Evolutionary conservation across 2,329 filamentous ascomycete species (phyloP), one percentile per base, ranked within the genome.

Genomic region (Botryosphaeria dothidea): DNA sequence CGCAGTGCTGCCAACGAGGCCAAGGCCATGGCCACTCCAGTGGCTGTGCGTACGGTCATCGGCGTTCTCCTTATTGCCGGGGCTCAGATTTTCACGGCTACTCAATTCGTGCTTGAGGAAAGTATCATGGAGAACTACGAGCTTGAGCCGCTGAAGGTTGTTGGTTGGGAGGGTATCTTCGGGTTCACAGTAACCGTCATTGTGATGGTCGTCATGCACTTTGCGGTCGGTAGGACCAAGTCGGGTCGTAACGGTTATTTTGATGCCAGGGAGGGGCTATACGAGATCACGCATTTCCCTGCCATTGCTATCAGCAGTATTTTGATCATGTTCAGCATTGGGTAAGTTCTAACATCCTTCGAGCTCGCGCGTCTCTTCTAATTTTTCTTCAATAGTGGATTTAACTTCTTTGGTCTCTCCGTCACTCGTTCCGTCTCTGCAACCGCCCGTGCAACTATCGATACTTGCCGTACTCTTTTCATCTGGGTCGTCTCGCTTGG

Each of bases 361-460:
- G 29, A 13, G 11, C 13, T 23, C 6, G 0, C 13, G 19, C 6
- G 0, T 29, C 19, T 17, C 2, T 17, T 46, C 23, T 46, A 45
- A 34, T 29, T 9, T 34, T 23, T 6, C n/a, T 11, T 9, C 41
- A 21, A 34, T 68, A 96, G 92, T 68, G 93, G 94, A 62, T 99
- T 98, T 86, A 99, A 99, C 81, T 99, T 96, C 83, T 99, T 99
- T 78, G 95, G 95, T 7, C 86, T 99, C 9, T 95, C 92, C 0
- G 94, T 99, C 8, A 99, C 95, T 0, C 88, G 92, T 66, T 89
- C 81, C 67, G 92, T 99, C 69, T 96, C 91, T 68, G 95, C 95
- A 11, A 99, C 95, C 0, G 92, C 94, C 1, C 88, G 95, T 67
- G 96, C 92, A 34, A 98, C 94, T 34, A 98, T 99, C 72, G 95